Evolutionary conservation across 2,329 filamentous ascomycete genomes (phyloP), one percentile per base, ranked within the genome.

Genomic region (Lachnellula arida): DNA sequence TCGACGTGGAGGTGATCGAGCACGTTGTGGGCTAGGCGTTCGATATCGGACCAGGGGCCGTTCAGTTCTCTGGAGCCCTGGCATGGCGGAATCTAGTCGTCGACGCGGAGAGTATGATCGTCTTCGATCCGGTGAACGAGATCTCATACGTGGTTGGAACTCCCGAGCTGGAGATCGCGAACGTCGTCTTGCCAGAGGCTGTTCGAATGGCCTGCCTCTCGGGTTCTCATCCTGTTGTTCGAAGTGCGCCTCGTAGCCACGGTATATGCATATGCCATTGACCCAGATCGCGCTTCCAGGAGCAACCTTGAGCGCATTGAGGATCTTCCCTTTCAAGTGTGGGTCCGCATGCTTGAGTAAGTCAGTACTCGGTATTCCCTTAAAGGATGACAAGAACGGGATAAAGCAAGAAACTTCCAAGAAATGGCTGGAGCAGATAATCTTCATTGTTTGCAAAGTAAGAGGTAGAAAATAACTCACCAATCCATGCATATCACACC

Each of bases 231-330:
- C 44, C 6, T 53, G 22, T 7, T 34, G 51, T 12, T 56, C 39
- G n/a, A 63, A 63, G 39, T 60, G 51, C 34, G 46, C 54, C 46
- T 63, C 60, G 14, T 52, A 53, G n/a, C 64, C 64, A 14, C 48
- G 46, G 46, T 64, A 64, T 12, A 66, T 65, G 22, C 63, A 61
- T 17, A 56, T n/a, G 6, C 54, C 58, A 46, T 64, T 53, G 14
- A 64, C 42, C 28, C 25, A 61, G 14, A 66, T 65, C n/a, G 62
- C 57, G 22, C 54, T 56, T 8, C 56, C 63, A 7, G 62, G 63
- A n/a, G 55, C 58, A n/a, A 35, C 54, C 34, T 65, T 64, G 28
- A 66, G 51, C 4, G 62, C 53, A 11, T 63, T 49, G 14, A 66
- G 54, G 19, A 66, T 49, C 44, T 49, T 57, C 4, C 43, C 34